Base-by-base conservation (phyloP, 2,329 filamentous ascomycete species). In the Talaromyces pinophilus region DNA sequence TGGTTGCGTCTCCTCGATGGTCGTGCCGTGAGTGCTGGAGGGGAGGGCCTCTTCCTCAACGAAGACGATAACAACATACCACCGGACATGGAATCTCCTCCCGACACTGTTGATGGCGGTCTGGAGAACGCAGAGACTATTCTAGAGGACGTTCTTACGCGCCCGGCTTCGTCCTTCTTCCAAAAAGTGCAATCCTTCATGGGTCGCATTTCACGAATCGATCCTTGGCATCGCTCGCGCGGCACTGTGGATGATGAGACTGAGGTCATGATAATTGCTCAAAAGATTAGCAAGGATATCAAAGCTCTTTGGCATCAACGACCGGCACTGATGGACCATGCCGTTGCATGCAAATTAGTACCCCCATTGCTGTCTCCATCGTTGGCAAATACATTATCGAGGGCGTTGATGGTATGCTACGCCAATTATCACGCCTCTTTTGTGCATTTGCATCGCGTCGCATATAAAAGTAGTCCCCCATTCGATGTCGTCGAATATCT, bases 121-220 rank as follows among this genome's bases (percentile, higher is more conserved):
- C 5, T 62, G 11, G 64, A 59, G 46, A 61, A 66, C 25, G 75
- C 79, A 13, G 82, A 85, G 59, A 83, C 86, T 48, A 80, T 84
- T 1, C 74, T 87, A 0, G 86, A 86, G 67, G 83, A 86, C 67
- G 79, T 84, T 0, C 73, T 86, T 2, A 86, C 85, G 68, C 82
- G 85, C n/a, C 84, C 84, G 0, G 84, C 84, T 0, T 81, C 86
- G 22, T 76, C 84, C 2, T 87, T 87, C 72, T 87, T 85, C 69
- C 84, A 87, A 64, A 84, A 86, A 67, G 83, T 86, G 0, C 85
- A 85, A 71, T 84, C 82, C 40, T 86, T 86, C 71, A 85, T 86
- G 76, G 85, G 85, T 1, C 79, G 83, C 5, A 86, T 87, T 59
- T 84, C 84, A 6, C 81, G 82, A 64, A 86, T 87, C 63, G 84